These are phyloP conservation scores for Cicer chorassanicum DNA, from an alignment of 306 rosid species.

Conservation along the genomic window DNA sequence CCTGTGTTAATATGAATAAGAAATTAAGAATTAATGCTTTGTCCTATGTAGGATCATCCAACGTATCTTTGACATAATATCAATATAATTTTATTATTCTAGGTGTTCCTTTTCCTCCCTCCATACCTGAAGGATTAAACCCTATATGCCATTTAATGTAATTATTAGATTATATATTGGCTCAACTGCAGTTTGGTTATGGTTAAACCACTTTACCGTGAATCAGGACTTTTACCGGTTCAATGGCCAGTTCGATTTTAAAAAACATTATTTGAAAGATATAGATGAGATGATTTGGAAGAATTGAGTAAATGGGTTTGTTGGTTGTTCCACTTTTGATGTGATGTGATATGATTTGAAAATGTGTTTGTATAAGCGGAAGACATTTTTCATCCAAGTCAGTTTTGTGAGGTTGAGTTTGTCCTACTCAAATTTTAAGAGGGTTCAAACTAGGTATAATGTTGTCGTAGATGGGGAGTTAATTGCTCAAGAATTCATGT, in stretches of 20 bases:
- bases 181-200: neutral
- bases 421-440: neutral
- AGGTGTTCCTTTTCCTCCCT: neutral
- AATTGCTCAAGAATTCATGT: constrained; percentile 15
- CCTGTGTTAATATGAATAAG: neutral
- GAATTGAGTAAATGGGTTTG: constrained; percentile 9
- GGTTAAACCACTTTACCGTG: neutral
- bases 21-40: neutral
- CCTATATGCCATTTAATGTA: neutral
- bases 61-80: neutral
- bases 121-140: neutral
- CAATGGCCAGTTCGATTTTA: neutral
- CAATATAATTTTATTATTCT: neutral
- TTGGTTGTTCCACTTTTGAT: neutral
- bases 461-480: constrained; percentile 14
- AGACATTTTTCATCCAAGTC: neutral
- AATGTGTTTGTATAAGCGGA: neutral
- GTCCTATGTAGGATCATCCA: neutral
- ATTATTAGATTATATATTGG: neutral
- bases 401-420: neutral
- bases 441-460: constrained; percentile 18
- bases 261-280: constrained; percentile 1
- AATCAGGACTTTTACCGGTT: neutral
- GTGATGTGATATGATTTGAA: neutral
- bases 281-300: constrained; percentile 22